Evolutionary conservation across 2,329 filamentous ascomycete species (phyloP).

Genomic region (Diaporthe destruens): DNA sequence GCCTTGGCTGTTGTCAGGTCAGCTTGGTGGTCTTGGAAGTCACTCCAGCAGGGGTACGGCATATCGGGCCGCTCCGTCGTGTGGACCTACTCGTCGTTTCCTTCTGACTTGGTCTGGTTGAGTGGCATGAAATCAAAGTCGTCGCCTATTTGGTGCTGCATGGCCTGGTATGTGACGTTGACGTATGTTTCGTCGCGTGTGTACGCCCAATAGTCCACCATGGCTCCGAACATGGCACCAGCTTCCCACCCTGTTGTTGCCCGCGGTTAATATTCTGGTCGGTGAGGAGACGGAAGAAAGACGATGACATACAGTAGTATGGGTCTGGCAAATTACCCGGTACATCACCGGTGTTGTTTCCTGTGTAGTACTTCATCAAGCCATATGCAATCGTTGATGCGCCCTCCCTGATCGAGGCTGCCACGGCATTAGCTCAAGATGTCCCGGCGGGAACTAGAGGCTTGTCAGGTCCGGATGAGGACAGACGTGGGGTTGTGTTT

Average conservation of each 20-base stretch:
- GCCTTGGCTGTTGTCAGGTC: constrained; percentile 69
- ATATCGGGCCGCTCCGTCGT: background rate
- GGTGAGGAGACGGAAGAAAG: constrained; percentile 47
- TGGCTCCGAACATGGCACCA: constrained; percentile 71
- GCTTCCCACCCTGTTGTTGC: constrained; percentile 73
- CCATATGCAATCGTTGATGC: constrained; percentile 42
- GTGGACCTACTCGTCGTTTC: constrained; percentile 74
- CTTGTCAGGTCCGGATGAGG: constrained; percentile 4
- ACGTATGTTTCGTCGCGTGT: constrained; percentile 73
- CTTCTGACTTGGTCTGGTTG: constrained; percentile 64
- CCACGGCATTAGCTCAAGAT: constrained; percentile 25
- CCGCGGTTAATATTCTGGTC: constrained; percentile 58
- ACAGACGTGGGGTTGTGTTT: background rate
- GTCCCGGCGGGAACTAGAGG: constrained; percentile 6
- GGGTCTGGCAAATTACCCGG: constrained; percentile 44
- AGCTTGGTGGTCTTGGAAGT: constrained; percentile 49
- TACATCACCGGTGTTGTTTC: constrained; percentile 43
- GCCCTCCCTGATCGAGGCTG: constrained; percentile 42
- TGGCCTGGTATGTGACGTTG: constrained; percentile 61
- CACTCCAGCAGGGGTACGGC: background rate
- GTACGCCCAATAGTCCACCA: constrained; percentile 75
- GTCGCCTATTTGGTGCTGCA: constrained; percentile 66
- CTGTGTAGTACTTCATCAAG: constrained; percentile 43
- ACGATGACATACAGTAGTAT: constrained; percentile 59
- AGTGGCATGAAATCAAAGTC: constrained; percentile 68